Evolutionary conservation across 495 filamentous ascomycete genomes (phyloP).

Genomic region (Penicillium paxilli): DNA sequence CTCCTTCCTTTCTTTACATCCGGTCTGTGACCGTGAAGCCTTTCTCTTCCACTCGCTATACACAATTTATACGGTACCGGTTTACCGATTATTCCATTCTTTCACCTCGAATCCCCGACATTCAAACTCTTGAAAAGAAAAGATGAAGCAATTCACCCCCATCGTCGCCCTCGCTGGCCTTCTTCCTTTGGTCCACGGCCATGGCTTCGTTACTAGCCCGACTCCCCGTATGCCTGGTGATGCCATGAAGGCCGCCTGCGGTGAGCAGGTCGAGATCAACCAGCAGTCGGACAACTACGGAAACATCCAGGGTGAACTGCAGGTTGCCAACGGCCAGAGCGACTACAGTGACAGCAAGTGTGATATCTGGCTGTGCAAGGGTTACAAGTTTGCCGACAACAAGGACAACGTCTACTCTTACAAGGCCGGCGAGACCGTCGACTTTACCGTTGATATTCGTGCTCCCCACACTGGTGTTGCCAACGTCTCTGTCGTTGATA

Average conservation of each 20-base stretch:
- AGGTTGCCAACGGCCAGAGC: slow-evolving; percentile 52
- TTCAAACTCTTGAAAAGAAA: slow-evolving; percentile 11
- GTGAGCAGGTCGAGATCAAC: slow-evolving; percentile 59
- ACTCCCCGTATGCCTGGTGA: slow-evolving; percentile 59
- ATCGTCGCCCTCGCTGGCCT: slow-evolving; percentile 46
- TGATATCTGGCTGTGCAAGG: slow-evolving; percentile 70
- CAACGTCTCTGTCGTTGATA: slow-evolving; percentile 70
- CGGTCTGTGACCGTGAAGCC: slow-evolving; percentile 38
- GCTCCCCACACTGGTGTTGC: slow-evolving; percentile 66
- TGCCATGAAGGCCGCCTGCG: slow-evolving; percentile 61
- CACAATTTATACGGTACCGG: slow-evolving; percentile 30
- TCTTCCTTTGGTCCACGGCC: slow-evolving; percentile 53
- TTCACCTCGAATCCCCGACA: slow-evolving; percentile 6
- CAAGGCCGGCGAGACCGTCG: slow-evolving; percentile 58
- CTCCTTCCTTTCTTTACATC: slow-evolving; percentile 30
- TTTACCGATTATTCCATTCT: slow-evolving; percentile 33
- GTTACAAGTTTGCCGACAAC: slow-evolving; percentile 72
- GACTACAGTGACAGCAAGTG: slow-evolving; percentile 61
- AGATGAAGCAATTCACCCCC: slow-evolving; percentile 38
- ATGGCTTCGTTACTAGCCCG: slow-evolving; percentile 63
- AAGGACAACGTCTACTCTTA: slow-evolving; percentile 62
- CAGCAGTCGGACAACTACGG: slow-evolving; percentile 64
- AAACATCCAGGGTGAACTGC: slow-evolving; percentile 67
- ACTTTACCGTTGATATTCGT: slow-evolving; percentile 58
- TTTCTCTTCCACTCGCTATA: slow-evolving; percentile 25